Base-by-base conservation (phyloP, 2,329 filamentous ascomycete genomes). In the Claviceps arundinis region DNA sequence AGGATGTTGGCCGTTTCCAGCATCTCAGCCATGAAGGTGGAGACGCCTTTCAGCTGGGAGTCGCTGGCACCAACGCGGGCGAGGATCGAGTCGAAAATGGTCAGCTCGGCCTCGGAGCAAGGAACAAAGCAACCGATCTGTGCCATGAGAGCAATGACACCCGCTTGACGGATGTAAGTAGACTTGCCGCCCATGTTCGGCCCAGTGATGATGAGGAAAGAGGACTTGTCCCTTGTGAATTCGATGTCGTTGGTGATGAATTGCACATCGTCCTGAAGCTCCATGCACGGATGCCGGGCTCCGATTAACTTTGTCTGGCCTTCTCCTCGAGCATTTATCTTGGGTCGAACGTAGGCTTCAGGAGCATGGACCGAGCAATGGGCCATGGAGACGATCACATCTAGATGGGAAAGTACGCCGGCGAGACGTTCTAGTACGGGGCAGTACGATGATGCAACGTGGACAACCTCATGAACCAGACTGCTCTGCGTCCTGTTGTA, bases 1-100 rank as follows among this genome's bases (percentile, higher is more conserved):
- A 98, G 82, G 58, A 98, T 98, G 65, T 97, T 97, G 59, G 93
- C 89, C 1, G 93, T 98, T 67, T 98, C 93, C 22, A 98, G 79
- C 93, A 98, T 98, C 71, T 98, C 93, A 1, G 93, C 93, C 94
- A 98, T 98, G 68, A 98, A 98, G 0, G 93, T 98, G 3, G 89
- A 95, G 2, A 98, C 93, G 38, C 93, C 93, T 70, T 97, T 97
- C 56, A 98, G 84, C 68, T 97, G 93, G 6, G 88, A 95, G 69
- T 98, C 94, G 60, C 87, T 93, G 6, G 93, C 94, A 43, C 94
- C 93, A 0, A 98, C 93, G 60, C 93, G 86, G 0, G 94, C 93
- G 41, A 98, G 84, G 56, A 98, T 95, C 56, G 89, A 93, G 71
- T 98, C 93, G 65, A 96, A 98, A 54, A 98, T 89, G 16, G 88